Conservation (phyloP, 1,284 basidiomycete species). For the Puccinia hordei region DNA sequence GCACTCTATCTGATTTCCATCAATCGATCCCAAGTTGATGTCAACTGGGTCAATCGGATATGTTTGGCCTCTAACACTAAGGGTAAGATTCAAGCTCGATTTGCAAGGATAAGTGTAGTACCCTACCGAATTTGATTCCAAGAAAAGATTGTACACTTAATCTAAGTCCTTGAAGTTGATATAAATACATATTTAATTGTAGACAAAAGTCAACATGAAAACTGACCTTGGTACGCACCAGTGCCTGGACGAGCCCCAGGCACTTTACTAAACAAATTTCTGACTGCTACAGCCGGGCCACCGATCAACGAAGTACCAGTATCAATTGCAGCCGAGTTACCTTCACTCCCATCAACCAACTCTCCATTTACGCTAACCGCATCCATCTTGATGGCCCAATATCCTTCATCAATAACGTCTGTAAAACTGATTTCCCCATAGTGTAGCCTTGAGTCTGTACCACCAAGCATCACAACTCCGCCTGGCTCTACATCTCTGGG, state of each 20-base stretch:
- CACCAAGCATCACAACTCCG: constrained; percentile 59
- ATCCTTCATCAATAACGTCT: constrained; percentile 56
- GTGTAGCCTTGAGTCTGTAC: constrained; percentile 58
- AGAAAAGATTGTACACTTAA: background rate
- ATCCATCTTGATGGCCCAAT: constrained; percentile 59
- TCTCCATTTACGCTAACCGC: constrained; percentile 56
- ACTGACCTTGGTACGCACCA: constrained; percentile 18
- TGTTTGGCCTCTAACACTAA: background rate
- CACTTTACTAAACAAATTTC: constrained; percentile 56
- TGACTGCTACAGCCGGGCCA: constrained; percentile 55
- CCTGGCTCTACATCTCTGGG: constrained; percentile 53
- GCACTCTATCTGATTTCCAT: constrained; percentile 19
- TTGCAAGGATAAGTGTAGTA: constrained; percentile 54
- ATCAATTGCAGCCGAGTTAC: constrained; percentile 59
- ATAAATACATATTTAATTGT: too few species aligned
- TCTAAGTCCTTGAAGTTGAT: background rate
- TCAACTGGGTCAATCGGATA: constrained; percentile 33
- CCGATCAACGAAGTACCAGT: constrained; percentile 62
- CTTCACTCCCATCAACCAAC: constrained; percentile 58
- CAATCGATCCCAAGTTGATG: constrained; percentile 28
- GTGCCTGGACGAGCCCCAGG: constrained; percentile 53
- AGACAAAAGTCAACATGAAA: constrained; percentile 55
- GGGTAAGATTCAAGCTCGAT: constrained; percentile 54
- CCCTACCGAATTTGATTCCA: constrained; percentile 50
- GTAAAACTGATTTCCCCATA: constrained; percentile 57